These are phyloP conservation scores for Penicillium goetzii DNA, from an alignment of 495 filamentous ascomycete species.

Conservation along the genomic window DNA sequence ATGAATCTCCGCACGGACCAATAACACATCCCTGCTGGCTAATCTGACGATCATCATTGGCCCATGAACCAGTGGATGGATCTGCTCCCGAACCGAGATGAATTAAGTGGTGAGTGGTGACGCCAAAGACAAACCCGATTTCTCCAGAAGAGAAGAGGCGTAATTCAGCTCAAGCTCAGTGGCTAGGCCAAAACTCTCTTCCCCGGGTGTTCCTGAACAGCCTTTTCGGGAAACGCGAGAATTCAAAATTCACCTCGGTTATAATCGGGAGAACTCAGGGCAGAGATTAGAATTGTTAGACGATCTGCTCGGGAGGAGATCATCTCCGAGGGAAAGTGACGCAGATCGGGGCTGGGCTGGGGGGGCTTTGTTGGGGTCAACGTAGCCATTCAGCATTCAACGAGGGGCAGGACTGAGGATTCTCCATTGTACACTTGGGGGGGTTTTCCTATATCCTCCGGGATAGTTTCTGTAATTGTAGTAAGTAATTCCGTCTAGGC, in stretches of 20 bases:
- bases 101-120: background rate
- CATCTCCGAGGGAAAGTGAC: conserved; percentile 11
- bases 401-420: conserved; percentile 2
- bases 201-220: conserved; percentile 1
- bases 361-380: conserved; percentile 10
- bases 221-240: conserved; percentile 4
- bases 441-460: background rate
- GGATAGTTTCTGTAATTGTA: background rate
- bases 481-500: background rate
- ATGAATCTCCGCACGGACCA: background rate
- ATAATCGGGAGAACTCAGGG: conserved; percentile 8
- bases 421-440: background rate
- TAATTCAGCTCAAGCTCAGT: background rate
- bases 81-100: background rate
- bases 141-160: background rate
- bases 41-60: conserved; percentile 1
- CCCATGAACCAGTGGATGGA: conserved; percentile 1
- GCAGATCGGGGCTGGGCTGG: conserved; percentile 2
- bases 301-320: background rate
- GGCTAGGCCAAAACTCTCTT: background rate
- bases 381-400: conserved; percentile 8
- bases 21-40: background rate
- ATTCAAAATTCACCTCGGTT: conserved; percentile 10
- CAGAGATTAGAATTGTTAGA: background rate
- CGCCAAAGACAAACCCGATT: background rate